A percentile compares a stretch with the other conserved stretches of the same genome.
phyloP scores from a whole-genome alignment of 2,329 filamentous ascomycete genomes.

The Spiromastix sp. region DNA sequence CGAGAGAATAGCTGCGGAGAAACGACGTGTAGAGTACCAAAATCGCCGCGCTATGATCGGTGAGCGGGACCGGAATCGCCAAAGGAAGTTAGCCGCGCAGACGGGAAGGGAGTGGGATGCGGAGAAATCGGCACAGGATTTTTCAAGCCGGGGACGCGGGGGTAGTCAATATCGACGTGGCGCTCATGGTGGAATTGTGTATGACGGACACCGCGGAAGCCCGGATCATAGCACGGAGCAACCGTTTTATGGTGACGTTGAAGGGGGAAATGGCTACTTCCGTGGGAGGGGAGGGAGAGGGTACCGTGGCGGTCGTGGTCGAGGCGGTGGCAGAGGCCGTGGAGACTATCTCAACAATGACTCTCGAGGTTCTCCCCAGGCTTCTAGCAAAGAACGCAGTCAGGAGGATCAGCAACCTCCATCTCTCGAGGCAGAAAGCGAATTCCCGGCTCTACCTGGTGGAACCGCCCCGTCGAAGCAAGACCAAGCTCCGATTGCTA shows the following conservation, averaged over 20 bases:
- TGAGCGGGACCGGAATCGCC: constrained; percentile 51
- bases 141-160: constrained; percentile 20
- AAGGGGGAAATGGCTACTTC: constrained; percentile 2
- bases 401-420: constrained; percentile 13
- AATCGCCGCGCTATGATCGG: constrained; percentile 51
- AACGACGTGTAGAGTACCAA: constrained; percentile 40
- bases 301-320: constrained; percentile 18
- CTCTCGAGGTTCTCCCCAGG: constrained; percentile 2
- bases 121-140: constrained; percentile 49
- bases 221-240: constrained; percentile 12
- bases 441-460: constrained; percentile 27
- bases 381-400: not conserved
- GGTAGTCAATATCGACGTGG: constrained; percentile 39
- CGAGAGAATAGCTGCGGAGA: constrained; percentile 48
- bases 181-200: constrained; percentile 41
- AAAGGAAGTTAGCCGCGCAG: constrained; percentile 48
- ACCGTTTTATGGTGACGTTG: not conserved
- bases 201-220: constrained; percentile 18
- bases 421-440: constrained; percentile 20
- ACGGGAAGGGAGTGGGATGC: constrained; percentile 53
- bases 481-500: no score
- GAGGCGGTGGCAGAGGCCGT: constrained; percentile 20
- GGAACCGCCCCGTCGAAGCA: not conserved
- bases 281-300: constrained; percentile 13
- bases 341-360: constrained; percentile 17